Evolutionary conservation across 306 rosid species (phyloP), one percentile per base, ranked within the genome.

Genomic region (Vicia sativa): DNA sequence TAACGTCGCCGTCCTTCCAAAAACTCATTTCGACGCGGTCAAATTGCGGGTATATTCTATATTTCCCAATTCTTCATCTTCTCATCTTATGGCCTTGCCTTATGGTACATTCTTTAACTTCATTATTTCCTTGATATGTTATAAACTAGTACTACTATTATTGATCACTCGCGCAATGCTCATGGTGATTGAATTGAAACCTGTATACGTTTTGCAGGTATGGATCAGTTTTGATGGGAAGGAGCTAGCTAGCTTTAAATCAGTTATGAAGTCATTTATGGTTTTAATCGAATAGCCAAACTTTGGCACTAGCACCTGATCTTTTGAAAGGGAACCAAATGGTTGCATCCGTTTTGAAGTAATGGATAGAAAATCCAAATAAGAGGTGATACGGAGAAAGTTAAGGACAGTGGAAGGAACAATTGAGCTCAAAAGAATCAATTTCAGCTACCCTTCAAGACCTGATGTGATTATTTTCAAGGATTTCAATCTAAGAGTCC

Each of bases 71-170:
- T 93, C 87, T 93, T 93, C 90, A 90, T 93, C 78, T 90, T 86
- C 83, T 93, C 97, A 55, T 93, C 97, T 31, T 93, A 93, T 58
- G 97, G 96, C 75, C 83, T 93, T 52, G 97, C 98, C 84, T 86
- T 93, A 64, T 93, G 98, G 97, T 93, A 86, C 25, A 84, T 63
- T 31, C 66, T 57, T 67, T 21, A 42, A 29, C 69, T 70, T 65
- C 63, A n/a, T 67, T 49, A 46, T 37, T 38, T 41, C 58, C 34
- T 43, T 18, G 11, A 16, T 60, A 19, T 21, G 42, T 41, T 41
- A 34, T 34, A 34, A 34, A 34, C 38, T 34, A 34, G 9, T 34
- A 34, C 38, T 34, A 34, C 9, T 34, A 34, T 34, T 7, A 34
- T 34, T 7, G 9, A 34, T 7, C 38, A 34, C 2, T 34, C 38